Evolutionary conservation across 257 asterid genomes (phyloP).

Genomic region (Fraxinus cuspidata): DNA sequence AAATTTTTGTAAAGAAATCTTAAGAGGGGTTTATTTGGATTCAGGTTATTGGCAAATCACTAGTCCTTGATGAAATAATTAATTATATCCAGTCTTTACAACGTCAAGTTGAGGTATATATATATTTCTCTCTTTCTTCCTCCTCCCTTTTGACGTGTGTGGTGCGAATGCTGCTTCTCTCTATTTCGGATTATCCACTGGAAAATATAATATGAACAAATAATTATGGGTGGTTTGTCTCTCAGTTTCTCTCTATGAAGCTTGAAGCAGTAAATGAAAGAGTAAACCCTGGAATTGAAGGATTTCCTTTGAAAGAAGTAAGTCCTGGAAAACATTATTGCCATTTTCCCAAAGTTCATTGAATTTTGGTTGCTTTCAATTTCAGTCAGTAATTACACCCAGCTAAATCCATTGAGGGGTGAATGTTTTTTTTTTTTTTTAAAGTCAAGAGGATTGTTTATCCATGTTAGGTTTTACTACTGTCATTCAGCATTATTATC

Average conservation of each 20-base stretch:
- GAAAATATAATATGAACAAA: slow-evolving; percentile 21
- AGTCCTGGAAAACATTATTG: slow-evolving; percentile 30
- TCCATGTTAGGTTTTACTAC: background rate
- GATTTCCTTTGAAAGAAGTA: slow-evolving; percentile 82
- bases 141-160: background rate
- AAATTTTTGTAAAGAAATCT: slow-evolving; percentile 8
- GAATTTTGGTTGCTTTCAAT: slow-evolving; percentile 1
- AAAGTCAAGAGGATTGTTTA: background rate
- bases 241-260: slow-evolving; percentile 90
- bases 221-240: slow-evolving; percentile 25
- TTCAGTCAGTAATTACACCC: slow-evolving; percentile 9
- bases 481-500: slow-evolving; percentile 1
- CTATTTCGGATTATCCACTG: slow-evolving; percentile 14
- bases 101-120: slow-evolving; percentile 80
- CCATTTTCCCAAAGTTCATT: slow-evolving; percentile 15
- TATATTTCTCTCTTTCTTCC: slow-evolving; percentile 23
- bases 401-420: background rate
- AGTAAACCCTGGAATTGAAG: slow-evolving; percentile 54
- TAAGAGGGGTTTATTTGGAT: slow-evolving; percentile 21
- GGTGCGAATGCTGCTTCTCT: background rate
- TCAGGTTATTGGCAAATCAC: slow-evolving; percentile 86
- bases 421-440: background rate
- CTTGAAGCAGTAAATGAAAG: slow-evolving; percentile 88
- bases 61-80: slow-evolving; percentile 88
- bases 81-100: slow-evolving; percentile 86